These are phyloP conservation scores for Daedalea quercina DNA, from an alignment of 768 basidiomycete species.

Conservation along the genomic window DNA sequence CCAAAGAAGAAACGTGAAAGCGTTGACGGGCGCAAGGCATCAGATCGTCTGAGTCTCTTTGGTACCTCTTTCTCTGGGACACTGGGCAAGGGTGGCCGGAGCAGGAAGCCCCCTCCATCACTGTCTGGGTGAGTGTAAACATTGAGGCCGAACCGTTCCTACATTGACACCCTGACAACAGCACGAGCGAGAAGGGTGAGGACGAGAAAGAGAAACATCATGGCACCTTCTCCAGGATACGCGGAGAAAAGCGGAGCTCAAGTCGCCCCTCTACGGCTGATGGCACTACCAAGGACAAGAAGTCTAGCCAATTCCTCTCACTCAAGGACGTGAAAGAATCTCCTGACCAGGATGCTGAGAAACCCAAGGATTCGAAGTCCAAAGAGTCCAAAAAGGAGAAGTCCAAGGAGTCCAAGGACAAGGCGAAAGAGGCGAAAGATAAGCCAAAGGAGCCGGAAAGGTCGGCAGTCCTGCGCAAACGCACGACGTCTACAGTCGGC, in stretches of 20 bases:
- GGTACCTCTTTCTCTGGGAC: conserved; percentile 56
- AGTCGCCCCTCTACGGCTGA: conserved; percentile 37
- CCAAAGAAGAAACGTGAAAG: conserved; percentile 43
- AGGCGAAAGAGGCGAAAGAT: conserved; percentile 18
- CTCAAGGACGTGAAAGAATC: conserved; percentile 15
- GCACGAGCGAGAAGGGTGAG: conserved; percentile 28
- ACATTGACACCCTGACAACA: conserved; percentile 18
- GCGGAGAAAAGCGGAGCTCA: conserved; percentile 36
- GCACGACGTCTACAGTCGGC: conserved; percentile 28
- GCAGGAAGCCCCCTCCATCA: conserved; percentile 77
- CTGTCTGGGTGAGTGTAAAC: conserved; percentile 50
- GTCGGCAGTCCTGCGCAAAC: conserved; percentile 46
- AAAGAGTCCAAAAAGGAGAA: too few relatives aligned
- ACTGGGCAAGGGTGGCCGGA: conserved; percentile 62
- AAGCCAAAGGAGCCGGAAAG: conserved; percentile 26
- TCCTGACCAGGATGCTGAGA: neutral
- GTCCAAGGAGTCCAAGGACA: conserved; percentile 19
- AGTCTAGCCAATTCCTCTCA: conserved; percentile 10
- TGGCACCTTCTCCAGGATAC: conserved; percentile 20
- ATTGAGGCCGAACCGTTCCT: conserved; percentile 1
- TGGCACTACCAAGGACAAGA: conserved; percentile 19
- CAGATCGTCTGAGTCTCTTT: conserved; percentile 79
- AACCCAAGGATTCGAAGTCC: too few relatives aligned
- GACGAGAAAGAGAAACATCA: conserved; percentile 26
- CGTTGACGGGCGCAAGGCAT: conserved; percentile 37